Evolutionary conservation across 2,329 filamentous ascomycete genomes (phyloP).

Genomic region (Phaeosphaeriaceae sp.): DNA sequence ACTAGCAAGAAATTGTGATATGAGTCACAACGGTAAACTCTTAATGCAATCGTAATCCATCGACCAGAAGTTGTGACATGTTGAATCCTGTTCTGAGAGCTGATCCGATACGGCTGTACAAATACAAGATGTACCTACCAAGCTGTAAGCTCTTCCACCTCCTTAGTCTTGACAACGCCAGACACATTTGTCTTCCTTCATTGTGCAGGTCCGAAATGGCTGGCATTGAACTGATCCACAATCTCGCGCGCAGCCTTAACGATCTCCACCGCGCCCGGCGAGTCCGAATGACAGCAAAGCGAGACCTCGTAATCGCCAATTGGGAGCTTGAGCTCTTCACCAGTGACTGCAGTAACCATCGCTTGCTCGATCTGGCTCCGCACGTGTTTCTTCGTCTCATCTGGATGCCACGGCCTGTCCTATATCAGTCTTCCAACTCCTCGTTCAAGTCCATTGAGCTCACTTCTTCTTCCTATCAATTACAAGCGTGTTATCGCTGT

Average conservation of each 20-base stretch:
- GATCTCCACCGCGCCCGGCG: constrained; percentile 54
- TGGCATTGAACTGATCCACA: constrained; percentile 51
- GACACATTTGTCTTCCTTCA: too few species aligned
- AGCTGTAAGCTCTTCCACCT: too few species aligned
- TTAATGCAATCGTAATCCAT: too few species aligned
- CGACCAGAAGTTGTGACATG: too few species aligned
- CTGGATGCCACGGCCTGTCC: constrained; percentile 50
- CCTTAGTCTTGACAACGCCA: too few species aligned
- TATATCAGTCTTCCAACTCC: background rate
- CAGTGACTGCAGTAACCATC: constrained; percentile 51
- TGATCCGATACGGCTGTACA: too few species aligned
- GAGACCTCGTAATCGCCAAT: constrained; percentile 53
- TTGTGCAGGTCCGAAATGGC: constrained; percentile 16
- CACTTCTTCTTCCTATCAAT: constrained; percentile 68
- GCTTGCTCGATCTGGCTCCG: constrained; percentile 49
- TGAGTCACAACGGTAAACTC: too few species aligned
- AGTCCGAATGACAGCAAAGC: constrained; percentile 56
- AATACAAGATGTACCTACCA: too few species aligned
- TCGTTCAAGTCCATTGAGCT: constrained; percentile 5
- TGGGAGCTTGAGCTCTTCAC: constrained; percentile 52
- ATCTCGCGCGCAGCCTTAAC: constrained; percentile 53
- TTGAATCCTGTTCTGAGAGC: too few species aligned
- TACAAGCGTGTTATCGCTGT: constrained; percentile 58
- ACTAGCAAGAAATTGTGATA: too few species aligned
- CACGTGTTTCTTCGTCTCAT: constrained; percentile 53